Percentiles rank a stretch among this genome's conserved stretches.
Evolutionary conservation across 2,329 filamentous ascomycete species (phyloP).

Genomic region (Epicoccum sorghinum): DNA sequence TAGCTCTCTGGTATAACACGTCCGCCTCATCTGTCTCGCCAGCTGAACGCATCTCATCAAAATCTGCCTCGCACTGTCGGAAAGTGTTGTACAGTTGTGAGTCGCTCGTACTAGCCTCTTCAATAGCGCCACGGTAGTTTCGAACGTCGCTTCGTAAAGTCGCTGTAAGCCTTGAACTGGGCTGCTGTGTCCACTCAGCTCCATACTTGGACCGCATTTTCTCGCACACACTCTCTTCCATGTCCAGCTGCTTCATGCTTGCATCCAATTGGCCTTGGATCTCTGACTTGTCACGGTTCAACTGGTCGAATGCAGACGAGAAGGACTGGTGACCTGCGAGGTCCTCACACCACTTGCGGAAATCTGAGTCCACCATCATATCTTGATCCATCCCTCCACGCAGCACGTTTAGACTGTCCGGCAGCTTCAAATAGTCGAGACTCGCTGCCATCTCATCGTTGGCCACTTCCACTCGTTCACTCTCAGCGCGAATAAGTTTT

Average conservation of each 20-base stretch:
- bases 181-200: constrained; percentile 94
- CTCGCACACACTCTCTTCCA: constrained; percentile 97
- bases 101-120: constrained; percentile 88
- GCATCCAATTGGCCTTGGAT: constrained; percentile 76
- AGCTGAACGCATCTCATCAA: constrained; percentile 93
- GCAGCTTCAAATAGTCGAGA: constrained; percentile 89
- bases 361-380: constrained; percentile 85
- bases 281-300: constrained; percentile 77
- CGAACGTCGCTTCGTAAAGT: constrained; percentile 86
- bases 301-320: constrained; percentile 74
- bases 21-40: constrained; percentile 87
- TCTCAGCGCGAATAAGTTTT: constrained; percentile 90
- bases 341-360: constrained; percentile 91
- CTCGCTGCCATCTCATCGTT: constrained; percentile 97
- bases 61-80: constrained; percentile 83
- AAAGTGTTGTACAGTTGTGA: constrained; percentile 81
- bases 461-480: constrained; percentile 88
- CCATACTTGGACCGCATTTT: constrained; percentile 99
- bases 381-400: constrained; percentile 94
- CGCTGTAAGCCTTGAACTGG: constrained; percentile 85
- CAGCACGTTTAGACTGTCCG: constrained; percentile 84
- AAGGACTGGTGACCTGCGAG: constrained; percentile 86
- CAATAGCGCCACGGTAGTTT: constrained; percentile 85
- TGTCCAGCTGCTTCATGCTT: constrained; percentile 86
- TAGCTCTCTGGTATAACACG: constrained; percentile 83